Conservation (phyloP, 208 protist genomes). For the Wallacemonas sp. region DNA sequence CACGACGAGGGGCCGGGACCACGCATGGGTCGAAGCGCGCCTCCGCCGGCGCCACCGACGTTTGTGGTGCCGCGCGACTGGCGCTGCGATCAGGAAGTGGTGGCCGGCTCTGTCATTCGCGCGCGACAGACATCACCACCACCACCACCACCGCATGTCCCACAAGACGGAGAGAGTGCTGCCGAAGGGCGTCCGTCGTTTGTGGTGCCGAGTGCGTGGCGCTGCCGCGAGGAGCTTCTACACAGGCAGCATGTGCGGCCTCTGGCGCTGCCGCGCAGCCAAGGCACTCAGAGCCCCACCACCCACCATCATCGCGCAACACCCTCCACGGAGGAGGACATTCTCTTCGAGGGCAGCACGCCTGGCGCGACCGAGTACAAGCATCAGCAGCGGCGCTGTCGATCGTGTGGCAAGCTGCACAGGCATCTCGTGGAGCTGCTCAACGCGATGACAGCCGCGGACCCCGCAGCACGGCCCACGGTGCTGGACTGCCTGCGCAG, state of each 20-base stretch:
- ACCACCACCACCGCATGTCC: too few species aligned
- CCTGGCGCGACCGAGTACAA: neutral
- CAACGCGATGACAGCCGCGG: constrained; percentile 35
- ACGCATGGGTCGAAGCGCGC: neutral
- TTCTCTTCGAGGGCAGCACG: constrained; percentile 10
- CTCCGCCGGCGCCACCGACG: neutral
- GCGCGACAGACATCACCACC: neutral
- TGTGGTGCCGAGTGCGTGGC: constrained; percentile 32
- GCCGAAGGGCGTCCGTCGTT: too few species aligned
- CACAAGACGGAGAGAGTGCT: too few species aligned
- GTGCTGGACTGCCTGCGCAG: constrained; percentile 29
- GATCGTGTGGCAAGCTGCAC: constrained; percentile 41
- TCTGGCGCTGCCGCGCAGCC: too few species aligned
- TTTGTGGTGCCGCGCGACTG: constrained; percentile 3
- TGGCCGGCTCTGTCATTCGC: neutral
- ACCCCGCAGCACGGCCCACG: constrained; percentile 27
- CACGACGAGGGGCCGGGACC: neutral
- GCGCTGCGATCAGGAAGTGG: constrained; percentile 4
- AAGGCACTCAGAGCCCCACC: too few species aligned
- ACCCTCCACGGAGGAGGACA: neutral
- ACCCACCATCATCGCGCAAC: too few species aligned
- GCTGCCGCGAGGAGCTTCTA: constrained; percentile 27
- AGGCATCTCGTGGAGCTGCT: constrained; percentile 37
- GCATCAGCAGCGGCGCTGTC: constrained; percentile 22
- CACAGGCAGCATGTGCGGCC: constrained; percentile 17